Percentiles rank a stretch among this genome's conserved stretches.
These are phyloP conservation scores for Pseudocercospora crystallina DNA, from an alignment of 2,329 filamentous ascomycete species.

Conservation along the genomic window DNA sequence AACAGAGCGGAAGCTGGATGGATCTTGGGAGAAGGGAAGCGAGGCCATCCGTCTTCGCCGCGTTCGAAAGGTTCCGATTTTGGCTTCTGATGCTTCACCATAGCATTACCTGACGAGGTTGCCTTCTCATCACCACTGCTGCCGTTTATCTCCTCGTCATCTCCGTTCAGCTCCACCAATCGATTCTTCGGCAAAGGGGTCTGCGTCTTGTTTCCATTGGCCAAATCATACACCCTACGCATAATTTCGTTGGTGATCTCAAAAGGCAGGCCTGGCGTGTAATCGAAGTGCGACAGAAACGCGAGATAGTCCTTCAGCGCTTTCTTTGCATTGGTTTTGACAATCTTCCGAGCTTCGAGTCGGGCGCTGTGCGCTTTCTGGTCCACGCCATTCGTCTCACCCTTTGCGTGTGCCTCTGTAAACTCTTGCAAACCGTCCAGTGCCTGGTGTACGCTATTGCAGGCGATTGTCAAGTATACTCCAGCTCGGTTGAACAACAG, in stretches of 20 bases:
- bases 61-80: slow-evolving; percentile 33
- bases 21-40: slow-evolving; percentile 51
- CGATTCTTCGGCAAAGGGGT: slow-evolving; percentile 31
- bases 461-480: slow-evolving; percentile 71
- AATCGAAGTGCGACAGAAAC: slow-evolving; percentile 74
- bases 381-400: slow-evolving; percentile 45
- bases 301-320: slow-evolving; percentile 72
- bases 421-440: slow-evolving; percentile 49
- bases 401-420: slow-evolving; percentile 31
- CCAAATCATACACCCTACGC: slow-evolving; percentile 58
- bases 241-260: slow-evolving; percentile 59
- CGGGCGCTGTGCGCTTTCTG: slow-evolving; percentile 48
- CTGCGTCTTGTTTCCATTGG: slow-evolving; percentile 43
- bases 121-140: slow-evolving; percentile 23
- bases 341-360: slow-evolving; percentile 64
- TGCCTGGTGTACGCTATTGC: slow-evolving; percentile 60
- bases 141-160: slow-evolving; percentile 21
- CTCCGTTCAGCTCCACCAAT: slow-evolving; percentile 29
- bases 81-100: slow-evolving; percentile 43
- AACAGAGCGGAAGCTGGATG: slow-evolving; percentile 67
- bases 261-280: slow-evolving; percentile 68
- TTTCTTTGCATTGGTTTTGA: slow-evolving; percentile 72
- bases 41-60: slow-evolving; percentile 43
- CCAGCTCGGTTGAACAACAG: slow-evolving; percentile 73
- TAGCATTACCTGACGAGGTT: slow-evolving; percentile 38